Base-by-base conservation (phyloP, 1,139 yeast genomes). In the Kodamaea derodonti region DNA sequence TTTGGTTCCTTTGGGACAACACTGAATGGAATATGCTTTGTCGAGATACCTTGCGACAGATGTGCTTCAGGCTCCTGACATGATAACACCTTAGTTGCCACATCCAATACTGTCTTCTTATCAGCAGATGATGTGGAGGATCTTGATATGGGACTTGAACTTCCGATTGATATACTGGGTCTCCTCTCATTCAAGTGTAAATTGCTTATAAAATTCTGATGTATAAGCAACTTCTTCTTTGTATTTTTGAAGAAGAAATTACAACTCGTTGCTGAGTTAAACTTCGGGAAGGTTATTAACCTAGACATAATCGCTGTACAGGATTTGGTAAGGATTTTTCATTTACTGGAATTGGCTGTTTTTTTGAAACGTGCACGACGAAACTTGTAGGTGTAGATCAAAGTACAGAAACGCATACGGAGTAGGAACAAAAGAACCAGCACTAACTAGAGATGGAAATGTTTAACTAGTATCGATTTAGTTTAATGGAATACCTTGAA, bases 11-110 rank as follows among this genome's bases (percentile, higher is more conserved):
- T 63, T 0, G 75, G 62, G 23, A 67, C 69, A 6, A 82, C 80
- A 29, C 71, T 62, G 48, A 84, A 84, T 1, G 94, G 94, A 24
- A 78, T 62, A 37, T 65, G 69, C 3, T 49, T 25, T 4, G 33
- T 33, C n/a, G 17, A 3, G 4, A 18, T 12, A 22, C 49, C 47
- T 34, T 56, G 62, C 3, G 62, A 49, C 52, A 45, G 55, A 14
- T 46, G 43, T 3, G 61, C 56, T 17, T 55, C 64, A 2, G 62
- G 52, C 10, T 65, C 72, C 41, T 66, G 72, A 43, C 72, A 67
- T 14, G 57, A 59, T 31, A 67, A 52, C 2, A 66, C 65, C 37
- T 62, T 64, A 4, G 63, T 45, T 9, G 68, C 65, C 8, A 60
- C 67, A 36, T 56, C 56, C 12, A 59, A 42, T 17, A 50, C 38